Base-by-base conservation (phyloP, 208 protist genomes). In the Herpetomonas samuelpessoai region DNA sequence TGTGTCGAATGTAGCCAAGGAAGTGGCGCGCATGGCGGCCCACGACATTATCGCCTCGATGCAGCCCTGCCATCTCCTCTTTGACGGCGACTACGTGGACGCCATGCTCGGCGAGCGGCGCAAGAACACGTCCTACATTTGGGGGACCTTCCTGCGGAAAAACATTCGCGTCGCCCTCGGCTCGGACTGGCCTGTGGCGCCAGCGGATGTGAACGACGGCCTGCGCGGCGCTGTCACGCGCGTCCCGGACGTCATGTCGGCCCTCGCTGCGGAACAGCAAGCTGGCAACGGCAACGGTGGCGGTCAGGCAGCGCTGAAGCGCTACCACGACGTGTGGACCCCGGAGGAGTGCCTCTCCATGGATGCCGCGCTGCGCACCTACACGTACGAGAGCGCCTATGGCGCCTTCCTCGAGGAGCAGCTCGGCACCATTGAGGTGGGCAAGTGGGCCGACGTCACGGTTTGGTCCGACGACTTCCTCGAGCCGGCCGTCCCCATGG, bases 161-260 rank as follows among this genome's bases (percentile, higher is more conserved):
- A 38, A 51, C 9, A 73, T 83, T 18, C 71, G 51, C 41, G 75
- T 86, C 12, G 68, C 63, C 27, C 54, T 85, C 29, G 80, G 85
- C 25, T 81, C 79, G 1, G 84, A 88, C 76, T 86, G 79, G 79
- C 74, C 68, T 7, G 78, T 91, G n/a, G 78, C 69, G 22, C 68
- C 74, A 39, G 74, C 77, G 3, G 70, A 83, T 56, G 53, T 76
- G 25, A 63, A 72, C 35, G 69, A 79, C 56, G 69, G 70, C 27
- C 77, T 91, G 31, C 69, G 79, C 30, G 81, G 71, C 12, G 76
- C 81, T 10, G 71, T 91, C 25, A 71, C 76, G 29, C 72, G 81
- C 28, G 76, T 83, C 47, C 77, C 78, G 16, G 69, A 86, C 31
- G 76, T 81, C 49, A 84, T 84, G 77, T 46, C 62, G 30, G 63